Evolutionary conservation across 345 rosid species (phyloP), one percentile per base, ranked within the genome.

Genomic region (Stellera chamaejasme): DNA sequence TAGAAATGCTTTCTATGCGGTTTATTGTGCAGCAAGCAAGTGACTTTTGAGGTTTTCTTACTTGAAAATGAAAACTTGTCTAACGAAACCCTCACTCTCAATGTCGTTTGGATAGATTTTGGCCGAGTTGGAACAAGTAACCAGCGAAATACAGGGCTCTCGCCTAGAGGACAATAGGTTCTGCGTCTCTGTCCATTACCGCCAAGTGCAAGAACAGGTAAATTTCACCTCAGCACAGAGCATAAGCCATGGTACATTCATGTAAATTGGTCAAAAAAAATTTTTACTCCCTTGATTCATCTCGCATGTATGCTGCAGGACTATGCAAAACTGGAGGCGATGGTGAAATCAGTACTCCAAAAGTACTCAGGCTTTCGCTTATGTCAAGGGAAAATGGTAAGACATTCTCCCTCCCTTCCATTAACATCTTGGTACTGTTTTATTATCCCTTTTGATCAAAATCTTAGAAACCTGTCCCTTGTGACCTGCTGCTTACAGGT

Each of bases 381-480:
- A 43, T 66, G 63, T 1, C 62, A 66, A 48, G 90, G 90, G 10
- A 80, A 63, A 70, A 82, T 65, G 85, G 85, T 79, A 58, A 13
- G 50, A 28, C 16, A 32, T 32, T 32, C 9, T 2, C 39, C 39
- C 7, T 32, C 7, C 0, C 9, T 32, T 32, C 39, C 53, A 14
- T 11, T 3, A 5, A 32, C 39, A 32, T 32, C 7, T 8, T 32
- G 39, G 10, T 3, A 32, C 2, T 5, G 9, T 19, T 19, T 19
- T 19, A 39, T 16, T 15, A 28, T 46, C 43, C 12, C 23, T 8
- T 32, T 32, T 1, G 1, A 19, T 19, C 39, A 32, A 2, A 32
- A 32, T 32, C 39, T 32, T 4, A 32, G 3, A 32, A 27, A 2
- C 47, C 41, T 11, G 13, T 12, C 0, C 10, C 1, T 19, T 45